phyloP scores from a whole-genome alignment of 1,284 basidiomycete species.

The Apiotrichum montevideense region DNA sequence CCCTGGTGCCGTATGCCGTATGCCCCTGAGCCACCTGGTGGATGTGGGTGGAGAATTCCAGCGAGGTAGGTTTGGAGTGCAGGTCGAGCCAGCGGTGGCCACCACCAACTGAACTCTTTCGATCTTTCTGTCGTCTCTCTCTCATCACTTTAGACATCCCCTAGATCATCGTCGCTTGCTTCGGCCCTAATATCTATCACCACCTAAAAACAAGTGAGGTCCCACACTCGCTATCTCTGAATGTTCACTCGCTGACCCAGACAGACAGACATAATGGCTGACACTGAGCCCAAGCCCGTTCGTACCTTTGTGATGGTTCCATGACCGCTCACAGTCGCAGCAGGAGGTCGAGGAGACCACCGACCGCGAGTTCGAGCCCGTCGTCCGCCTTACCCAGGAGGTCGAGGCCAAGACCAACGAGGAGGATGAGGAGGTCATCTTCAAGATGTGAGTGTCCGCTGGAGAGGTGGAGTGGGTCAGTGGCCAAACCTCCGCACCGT shows the following conservation, averaged over 20 bases:
- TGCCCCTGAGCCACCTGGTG: too few relatives aligned
- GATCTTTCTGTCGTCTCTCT: too few relatives aligned
- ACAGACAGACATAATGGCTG: constrained; percentile 13
- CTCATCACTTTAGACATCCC: neutral
- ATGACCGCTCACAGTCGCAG: neutral
- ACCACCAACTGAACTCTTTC: too few relatives aligned
- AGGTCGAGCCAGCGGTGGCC: too few relatives aligned
- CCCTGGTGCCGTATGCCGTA: too few relatives aligned
- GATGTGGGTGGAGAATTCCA: too few relatives aligned
- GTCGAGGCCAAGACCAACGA: constrained; percentile 93
- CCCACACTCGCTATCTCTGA: neutral
- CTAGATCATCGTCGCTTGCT: neutral
- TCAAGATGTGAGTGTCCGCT: constrained; percentile 78
- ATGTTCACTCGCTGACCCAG: neutral
- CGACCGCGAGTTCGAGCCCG: constrained; percentile 92
- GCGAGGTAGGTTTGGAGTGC: too few relatives aligned
- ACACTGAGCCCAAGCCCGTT: constrained; percentile 21
- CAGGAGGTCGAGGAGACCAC: constrained; percentile 55
- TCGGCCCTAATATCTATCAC: neutral
- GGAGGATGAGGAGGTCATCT: constrained; percentile 86
- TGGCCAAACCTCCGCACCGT: too few relatives aligned
- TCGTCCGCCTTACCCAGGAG: constrained; percentile 87
- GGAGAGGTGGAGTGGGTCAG: neutral
- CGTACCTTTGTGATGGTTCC: neutral
- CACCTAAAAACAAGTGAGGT: neutral